Percentiles rank a stretch among this genome's conserved stretches.
Evolutionary conservation across 208 protist species (phyloP).

Genomic region (Trichomonas tenax): DNA sequence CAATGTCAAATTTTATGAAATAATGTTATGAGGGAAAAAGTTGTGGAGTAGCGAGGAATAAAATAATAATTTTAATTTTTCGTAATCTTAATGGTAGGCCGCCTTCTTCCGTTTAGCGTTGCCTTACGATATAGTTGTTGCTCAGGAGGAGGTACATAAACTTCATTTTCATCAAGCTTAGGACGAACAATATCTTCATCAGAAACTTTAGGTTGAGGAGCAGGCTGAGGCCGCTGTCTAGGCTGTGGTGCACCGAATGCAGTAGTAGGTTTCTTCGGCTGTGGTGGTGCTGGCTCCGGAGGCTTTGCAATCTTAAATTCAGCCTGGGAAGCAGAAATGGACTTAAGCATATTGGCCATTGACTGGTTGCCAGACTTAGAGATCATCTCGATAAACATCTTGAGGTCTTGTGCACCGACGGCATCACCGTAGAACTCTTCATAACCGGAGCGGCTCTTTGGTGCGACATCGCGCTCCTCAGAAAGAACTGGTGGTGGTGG

Average conservation of each 20-base stretch:
- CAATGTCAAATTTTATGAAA: not conserved
- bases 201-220: not conserved
- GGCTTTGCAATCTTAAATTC: not conserved
- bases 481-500: not conserved
- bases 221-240: not conserved
- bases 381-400: not conserved
- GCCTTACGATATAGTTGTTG: not conserved
- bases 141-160: not conserved
- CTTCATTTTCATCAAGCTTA: not conserved
- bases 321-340: not conserved
- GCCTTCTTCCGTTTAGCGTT: not conserved
- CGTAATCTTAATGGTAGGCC: not conserved
- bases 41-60: not conserved
- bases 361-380: not conserved
- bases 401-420: not conserved
- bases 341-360: not conserved
- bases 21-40: not conserved
- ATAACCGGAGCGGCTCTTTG: not conserved
- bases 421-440: not conserved
- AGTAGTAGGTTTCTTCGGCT: not conserved
- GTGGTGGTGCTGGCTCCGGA: not conserved
- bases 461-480: not conserved
- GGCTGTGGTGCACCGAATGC: not conserved
- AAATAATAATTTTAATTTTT: not conserved
- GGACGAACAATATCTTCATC: not conserved